Evolutionary conservation across 257 asterid genomes (phyloP).

Genomic region (Linaria vulgaris): DNA sequence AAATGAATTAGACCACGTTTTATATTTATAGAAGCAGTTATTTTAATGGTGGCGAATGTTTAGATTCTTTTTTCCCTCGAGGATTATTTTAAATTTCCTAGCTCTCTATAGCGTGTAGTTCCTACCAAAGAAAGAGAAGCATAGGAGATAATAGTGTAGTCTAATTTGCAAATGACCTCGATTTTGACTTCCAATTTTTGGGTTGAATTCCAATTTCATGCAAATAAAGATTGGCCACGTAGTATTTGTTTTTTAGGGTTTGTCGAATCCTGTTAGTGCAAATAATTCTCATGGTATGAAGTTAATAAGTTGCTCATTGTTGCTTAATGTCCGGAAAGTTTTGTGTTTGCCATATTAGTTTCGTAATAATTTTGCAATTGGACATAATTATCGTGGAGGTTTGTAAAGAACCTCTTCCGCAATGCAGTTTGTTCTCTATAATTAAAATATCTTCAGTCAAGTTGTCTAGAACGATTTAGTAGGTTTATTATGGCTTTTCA

Average conservation of each 20-base stretch:
- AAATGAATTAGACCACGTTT: not conserved
- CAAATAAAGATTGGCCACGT: not conserved
- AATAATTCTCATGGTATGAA: not conserved
- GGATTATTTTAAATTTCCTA: conserved; percentile 6
- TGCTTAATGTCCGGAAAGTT: not conserved
- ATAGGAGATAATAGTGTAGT: too few species aligned
- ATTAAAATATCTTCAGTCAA: not conserved
- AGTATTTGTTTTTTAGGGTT: not conserved
- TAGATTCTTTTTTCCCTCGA: not conserved
- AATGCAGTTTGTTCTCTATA: not conserved
- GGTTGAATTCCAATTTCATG: not conserved
- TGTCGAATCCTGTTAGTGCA: not conserved
- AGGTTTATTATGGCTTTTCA: not conserved
- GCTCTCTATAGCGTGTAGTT: too few species aligned
- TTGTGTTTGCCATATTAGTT: conserved; percentile 11
- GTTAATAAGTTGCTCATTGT: not conserved
- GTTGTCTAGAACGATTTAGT: conserved; percentile 9
- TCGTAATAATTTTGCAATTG: not conserved
- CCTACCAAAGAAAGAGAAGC: too few species aligned
- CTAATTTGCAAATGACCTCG: not conserved
- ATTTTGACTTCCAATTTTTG: not conserved
- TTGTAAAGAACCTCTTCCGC: not conserved
- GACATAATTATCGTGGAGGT: not conserved
- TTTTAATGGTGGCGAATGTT: conserved; percentile 11
- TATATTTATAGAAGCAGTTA: conserved; percentile 19